Evolutionary conservation across 176 grass and related monocot genomes (phyloP).

Genomic region (Tuctoria greenei): DNA sequence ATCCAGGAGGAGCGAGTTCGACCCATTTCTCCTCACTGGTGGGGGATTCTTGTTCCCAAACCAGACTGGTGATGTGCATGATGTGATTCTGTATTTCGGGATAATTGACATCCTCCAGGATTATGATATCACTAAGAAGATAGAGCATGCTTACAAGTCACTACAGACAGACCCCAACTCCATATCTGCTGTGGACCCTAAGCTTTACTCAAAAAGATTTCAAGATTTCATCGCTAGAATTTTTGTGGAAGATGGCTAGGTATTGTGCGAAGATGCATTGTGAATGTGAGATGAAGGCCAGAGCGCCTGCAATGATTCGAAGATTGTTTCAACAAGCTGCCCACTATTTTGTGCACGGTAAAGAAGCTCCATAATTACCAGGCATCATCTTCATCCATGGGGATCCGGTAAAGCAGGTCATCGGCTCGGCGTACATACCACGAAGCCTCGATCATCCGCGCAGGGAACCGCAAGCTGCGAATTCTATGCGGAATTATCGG

Average conservation of each 20-base stretch:
- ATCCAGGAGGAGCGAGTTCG: constrained; percentile 54
- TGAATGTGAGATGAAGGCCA: constrained; percentile 14
- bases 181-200: constrained; percentile 84
- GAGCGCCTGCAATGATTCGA: constrained; percentile 36
- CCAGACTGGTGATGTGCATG: constrained; percentile 51
- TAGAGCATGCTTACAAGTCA: constrained; percentile 89
- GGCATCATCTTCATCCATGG: neutral
- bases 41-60: constrained; percentile 56
- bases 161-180: constrained; percentile 84
- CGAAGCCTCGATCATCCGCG: neutral
- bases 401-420: constrained; percentile 16
- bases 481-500: constrained; percentile 12
- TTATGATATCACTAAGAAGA: constrained; percentile 65
- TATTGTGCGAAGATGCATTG: neutral
- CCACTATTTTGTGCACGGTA: constrained; percentile 6
- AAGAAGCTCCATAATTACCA: constrained; percentile 14
- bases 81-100: constrained; percentile 89
- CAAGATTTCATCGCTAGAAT: constrained; percentile 90
- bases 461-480: neutral
- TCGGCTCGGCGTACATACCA: neutral
- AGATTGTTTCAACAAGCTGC: constrained; percentile 21
- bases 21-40: constrained; percentile 53
- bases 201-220: constrained; percentile 93
- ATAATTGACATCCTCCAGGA: constrained; percentile 95
- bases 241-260: constrained; percentile 72